These are phyloP conservation scores for Pseudogymnoascus sp. DNA, from an alignment of 2,329 filamentous ascomycete species.

Conservation along the genomic window DNA sequence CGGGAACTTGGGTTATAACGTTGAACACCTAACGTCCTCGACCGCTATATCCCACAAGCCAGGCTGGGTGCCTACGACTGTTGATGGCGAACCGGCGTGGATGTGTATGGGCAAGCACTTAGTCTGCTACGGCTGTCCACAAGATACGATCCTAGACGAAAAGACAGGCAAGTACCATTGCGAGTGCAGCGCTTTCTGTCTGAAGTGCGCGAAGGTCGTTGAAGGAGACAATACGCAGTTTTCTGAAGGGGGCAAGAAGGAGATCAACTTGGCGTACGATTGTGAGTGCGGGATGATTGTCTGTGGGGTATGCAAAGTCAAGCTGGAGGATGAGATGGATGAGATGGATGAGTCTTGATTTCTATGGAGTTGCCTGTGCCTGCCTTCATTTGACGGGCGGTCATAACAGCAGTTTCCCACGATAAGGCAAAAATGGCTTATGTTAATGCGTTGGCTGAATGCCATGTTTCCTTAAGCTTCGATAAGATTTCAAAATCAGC, in stretches of 20 bases:
- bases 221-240: background rate
- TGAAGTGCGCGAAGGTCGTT: background rate
- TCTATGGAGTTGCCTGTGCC: background rate
- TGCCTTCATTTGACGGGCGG: background rate
- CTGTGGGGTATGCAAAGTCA: conserved; percentile 12
- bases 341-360: background rate
- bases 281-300: conserved; percentile 12
- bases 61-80: background rate
- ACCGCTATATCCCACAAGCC: background rate
- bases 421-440: background rate
- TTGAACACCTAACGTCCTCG: background rate
- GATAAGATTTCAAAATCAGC: background rate
- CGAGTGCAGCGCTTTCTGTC: background rate
- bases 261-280: conserved; percentile 9
- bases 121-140: background rate
- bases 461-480: background rate
- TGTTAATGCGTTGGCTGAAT: background rate
- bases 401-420: background rate
- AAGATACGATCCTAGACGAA: background rate
- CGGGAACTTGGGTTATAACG: background rate
- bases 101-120: background rate
- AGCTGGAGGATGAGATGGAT: background rate
- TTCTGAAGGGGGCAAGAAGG: background rate
- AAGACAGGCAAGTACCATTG: background rate
- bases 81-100: background rate